A percentile compares a stretch with the other conserved stretches of the same genome.
phyloP scores from a whole-genome alignment of 2,329 filamentous ascomycete species.

The Didymella lethalis region DNA sequence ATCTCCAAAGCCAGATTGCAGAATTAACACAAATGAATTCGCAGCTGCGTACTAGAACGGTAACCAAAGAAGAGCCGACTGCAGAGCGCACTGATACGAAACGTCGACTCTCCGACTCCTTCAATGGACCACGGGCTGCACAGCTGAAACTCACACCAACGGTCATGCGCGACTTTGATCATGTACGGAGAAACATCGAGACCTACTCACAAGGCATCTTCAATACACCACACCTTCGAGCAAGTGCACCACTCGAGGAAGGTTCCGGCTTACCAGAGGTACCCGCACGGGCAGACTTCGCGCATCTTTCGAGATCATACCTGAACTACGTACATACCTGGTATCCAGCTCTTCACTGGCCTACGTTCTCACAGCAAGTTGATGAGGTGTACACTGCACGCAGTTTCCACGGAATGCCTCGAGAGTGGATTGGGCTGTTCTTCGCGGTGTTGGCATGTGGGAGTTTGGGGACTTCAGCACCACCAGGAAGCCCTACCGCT shows the following conservation, averaged over 20 bases:
- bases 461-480: conserved; percentile 71
- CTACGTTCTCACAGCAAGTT: conserved; percentile 77
- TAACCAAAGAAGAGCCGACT: conserved; percentile 58
- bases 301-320: conserved; percentile 78
- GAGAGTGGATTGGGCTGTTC: conserved; percentile 79
- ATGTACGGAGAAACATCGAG: conserved; percentile 75
- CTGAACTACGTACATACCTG: conserved; percentile 78
- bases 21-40: conserved; percentile 81
- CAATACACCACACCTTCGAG: conserved; percentile 72
- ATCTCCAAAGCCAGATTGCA: conserved; percentile 90
- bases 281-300: conserved; percentile 73
- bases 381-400: conserved; percentile 76
- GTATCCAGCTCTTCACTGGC: conserved; percentile 89
- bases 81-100: conserved; percentile 46
- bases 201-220: conserved; percentile 80
- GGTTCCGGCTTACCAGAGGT: conserved; percentile 66
- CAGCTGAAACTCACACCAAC: conserved; percentile 64
- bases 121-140: conserved; percentile 12
- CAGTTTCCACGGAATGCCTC: conserved; percentile 66
- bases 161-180: conserved; percentile 72
- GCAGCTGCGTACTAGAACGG: conserved; percentile 72
- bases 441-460: conserved; percentile 86
- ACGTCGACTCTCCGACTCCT: conserved; percentile 56
- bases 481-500: conserved; percentile 62
- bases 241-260: conserved; percentile 54